Percentiles rank a stretch among this genome's conserved stretches.
Evolutionary conservation across 2,329 filamentous ascomycete genomes (phyloP).

Genomic region (Penicillium sp.): DNA sequence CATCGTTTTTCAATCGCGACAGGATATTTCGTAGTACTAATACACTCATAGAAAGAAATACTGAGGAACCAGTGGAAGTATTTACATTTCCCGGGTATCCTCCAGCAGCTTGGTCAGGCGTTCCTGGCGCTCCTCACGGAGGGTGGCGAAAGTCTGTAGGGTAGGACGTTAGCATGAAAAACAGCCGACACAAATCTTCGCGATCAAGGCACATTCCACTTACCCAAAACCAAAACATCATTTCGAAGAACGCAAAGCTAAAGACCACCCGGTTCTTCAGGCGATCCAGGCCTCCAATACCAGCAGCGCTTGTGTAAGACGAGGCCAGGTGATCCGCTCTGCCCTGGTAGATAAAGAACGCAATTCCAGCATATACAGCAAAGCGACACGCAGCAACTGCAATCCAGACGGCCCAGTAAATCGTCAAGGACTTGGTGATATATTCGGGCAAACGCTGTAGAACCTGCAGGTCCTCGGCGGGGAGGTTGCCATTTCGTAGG

Average conservation of each 20-base stretch:
- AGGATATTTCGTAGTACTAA: background rate
- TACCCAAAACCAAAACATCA: constrained; percentile 84
- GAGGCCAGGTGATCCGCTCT: constrained; percentile 20
- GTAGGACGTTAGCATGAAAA: constrained; percentile 8
- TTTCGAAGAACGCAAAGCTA: constrained; percentile 79
- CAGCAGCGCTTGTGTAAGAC: constrained; percentile 20
- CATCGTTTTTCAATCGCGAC: background rate
- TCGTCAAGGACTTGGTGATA: constrained; percentile 25
- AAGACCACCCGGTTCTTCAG: constrained; percentile 84
- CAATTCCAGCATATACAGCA: constrained; percentile 37
- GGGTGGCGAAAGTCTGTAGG: constrained; percentile 33
- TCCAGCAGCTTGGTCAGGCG: constrained; percentile 23
- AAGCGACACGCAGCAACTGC: constrained; percentile 36
- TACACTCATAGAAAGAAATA: constrained; percentile 4
- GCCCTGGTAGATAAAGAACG: constrained; percentile 39
- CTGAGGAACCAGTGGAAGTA: background rate
- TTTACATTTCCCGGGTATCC: constrained; percentile 17
- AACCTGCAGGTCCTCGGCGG: constrained; percentile 23
- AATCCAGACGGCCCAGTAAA: constrained; percentile 42
- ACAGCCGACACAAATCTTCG: background rate
- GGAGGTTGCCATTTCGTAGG: constrained; percentile 23
- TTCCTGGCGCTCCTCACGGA: constrained; percentile 40
- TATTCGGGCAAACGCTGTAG: constrained; percentile 23
- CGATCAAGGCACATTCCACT: constrained; percentile 18
- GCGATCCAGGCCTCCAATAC: constrained; percentile 54